phyloP scores from a whole-genome alignment of 352 stramenopile species.

The Globisporangium parvum region DNA sequence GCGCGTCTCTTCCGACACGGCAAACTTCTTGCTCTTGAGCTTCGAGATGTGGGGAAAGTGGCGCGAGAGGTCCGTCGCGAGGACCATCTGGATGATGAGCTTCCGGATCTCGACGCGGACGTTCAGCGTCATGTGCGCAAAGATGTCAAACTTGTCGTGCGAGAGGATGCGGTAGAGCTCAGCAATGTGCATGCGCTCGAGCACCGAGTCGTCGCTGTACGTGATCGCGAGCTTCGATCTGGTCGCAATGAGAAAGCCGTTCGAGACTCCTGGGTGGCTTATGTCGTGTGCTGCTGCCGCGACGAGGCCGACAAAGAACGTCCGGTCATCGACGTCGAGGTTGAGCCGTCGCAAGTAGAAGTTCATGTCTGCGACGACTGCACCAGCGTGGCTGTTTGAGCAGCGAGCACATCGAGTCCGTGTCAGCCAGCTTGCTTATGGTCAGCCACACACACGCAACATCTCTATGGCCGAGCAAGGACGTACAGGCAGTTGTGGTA shows the following conservation, averaged over 20 bases:
- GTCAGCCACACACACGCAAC: too few species aligned
- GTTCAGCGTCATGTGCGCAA: slow-evolving; percentile 31
- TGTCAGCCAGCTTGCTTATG: background rate
- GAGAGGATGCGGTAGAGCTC: slow-evolving; percentile 60
- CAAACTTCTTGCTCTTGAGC: slow-evolving; percentile 68
- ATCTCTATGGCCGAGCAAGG: too few species aligned
- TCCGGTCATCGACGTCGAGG: slow-evolving; percentile 44
- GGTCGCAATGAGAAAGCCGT: slow-evolving; percentile 89
- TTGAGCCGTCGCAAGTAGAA: slow-evolving; percentile 59
- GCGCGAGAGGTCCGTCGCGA: slow-evolving; percentile 68
- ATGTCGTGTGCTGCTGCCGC: slow-evolving; percentile 90
- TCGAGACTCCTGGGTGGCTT: slow-evolving; percentile 88
- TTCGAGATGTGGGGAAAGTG: slow-evolving; percentile 69
- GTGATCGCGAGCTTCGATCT: slow-evolving; percentile 84
- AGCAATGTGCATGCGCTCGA: slow-evolving; percentile 75
- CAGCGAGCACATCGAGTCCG: background rate
- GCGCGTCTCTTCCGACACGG: slow-evolving; percentile 32
- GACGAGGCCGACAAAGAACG: slow-evolving; percentile 64
- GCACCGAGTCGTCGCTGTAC: slow-evolving; percentile 89
- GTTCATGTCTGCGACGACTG: slow-evolving; percentile 58
- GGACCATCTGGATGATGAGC: slow-evolving; percentile 71
- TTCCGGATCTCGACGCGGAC: slow-evolving; percentile 42
- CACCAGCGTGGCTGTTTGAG: slow-evolving; percentile 37
- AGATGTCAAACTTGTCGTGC: slow-evolving; percentile 59
- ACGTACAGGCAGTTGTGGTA: slow-evolving; percentile 71